Percentiles rank a stretch among this genome's conserved stretches.
These are phyloP conservation scores for Thelonectria olida DNA, from an alignment of 2,329 filamentous ascomycete species.

Conservation along the genomic window DNA sequence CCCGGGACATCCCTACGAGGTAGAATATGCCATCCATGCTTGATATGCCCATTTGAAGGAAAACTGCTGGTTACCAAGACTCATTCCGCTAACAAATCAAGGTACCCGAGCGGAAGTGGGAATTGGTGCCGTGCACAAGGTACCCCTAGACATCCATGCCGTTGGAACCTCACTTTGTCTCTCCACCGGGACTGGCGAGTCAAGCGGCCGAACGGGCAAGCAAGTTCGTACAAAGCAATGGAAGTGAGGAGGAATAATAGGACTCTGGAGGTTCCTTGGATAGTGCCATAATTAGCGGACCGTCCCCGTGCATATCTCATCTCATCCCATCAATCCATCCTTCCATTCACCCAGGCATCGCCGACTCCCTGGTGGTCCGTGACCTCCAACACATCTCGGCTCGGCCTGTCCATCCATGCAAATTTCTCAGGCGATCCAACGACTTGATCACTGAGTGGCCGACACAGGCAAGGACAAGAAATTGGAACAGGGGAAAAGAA, in stretches of 20 bases:
- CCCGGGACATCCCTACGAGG: conserved; percentile 5
- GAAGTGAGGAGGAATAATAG: conserved; percentile 12
- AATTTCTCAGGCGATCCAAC: conserved; percentile 20
- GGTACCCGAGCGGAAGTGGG: no score
- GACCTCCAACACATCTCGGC: conserved; percentile 21
- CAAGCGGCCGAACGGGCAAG: conserved; percentile 28
- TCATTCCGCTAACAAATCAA: no score
- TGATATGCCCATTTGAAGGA: no score
- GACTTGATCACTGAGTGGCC: conserved; percentile 1
- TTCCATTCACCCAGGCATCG: conserved; percentile 11
- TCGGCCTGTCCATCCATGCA: conserved; percentile 20
- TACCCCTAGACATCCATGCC: no score
- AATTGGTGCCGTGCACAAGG: no score
- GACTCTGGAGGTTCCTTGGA: no score
- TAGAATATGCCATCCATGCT: neutral
- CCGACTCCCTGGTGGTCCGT: conserved; percentile 18
- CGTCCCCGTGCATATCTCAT: conserved; percentile 15
- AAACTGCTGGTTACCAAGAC: no score
- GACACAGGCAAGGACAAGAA: conserved; percentile 2
- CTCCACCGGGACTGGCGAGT: conserved; percentile 37
- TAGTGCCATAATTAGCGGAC: conserved; percentile 19
- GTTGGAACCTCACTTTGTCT: no score
- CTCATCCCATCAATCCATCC: conserved; percentile 17
- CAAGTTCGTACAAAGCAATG: no score
- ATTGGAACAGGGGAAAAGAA: conserved; percentile 6